These are phyloP conservation scores for Nicotiana rustica DNA, from an alignment of 305 asterid genomes.

Conservation along the genomic window DNA sequence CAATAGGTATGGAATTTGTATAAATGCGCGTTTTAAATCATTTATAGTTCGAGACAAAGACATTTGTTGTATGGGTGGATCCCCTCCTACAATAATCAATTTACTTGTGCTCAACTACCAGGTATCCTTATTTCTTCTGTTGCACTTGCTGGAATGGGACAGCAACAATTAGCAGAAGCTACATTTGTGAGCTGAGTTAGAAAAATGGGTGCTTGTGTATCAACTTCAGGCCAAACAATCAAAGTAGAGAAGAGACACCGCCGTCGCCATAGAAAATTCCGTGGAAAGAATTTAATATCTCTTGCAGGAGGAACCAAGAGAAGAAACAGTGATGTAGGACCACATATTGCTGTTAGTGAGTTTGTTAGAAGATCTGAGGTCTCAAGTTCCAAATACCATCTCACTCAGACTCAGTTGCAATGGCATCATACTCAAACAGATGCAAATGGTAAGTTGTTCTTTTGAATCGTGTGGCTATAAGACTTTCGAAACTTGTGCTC, in stretches of 20 bases:
- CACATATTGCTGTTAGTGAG: conserved; percentile 28
- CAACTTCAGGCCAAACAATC: conserved; percentile 29
- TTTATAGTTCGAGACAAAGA: background rate
- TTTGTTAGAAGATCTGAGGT: conserved; percentile 36
- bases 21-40: background rate
- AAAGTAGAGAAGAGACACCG: conserved; percentile 27
- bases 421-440: conserved; percentile 38
- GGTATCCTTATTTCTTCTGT: conserved; percentile 2
- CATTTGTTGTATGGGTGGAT: no score
- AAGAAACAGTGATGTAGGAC: conserved; percentile 26
- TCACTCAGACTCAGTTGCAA: conserved; percentile 38
- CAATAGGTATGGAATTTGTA: background rate
- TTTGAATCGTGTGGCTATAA: background rate
- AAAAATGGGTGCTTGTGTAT: conserved; percentile 37
- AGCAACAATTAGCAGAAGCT: background rate
- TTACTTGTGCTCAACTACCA: background rate
- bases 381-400: conserved; percentile 34
- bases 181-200: conserved; percentile 9
- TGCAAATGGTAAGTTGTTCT: conserved; percentile 30
- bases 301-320: conserved; percentile 27
- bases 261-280: conserved; percentile 21
- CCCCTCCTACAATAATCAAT: background rate
- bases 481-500: no score
- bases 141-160: conserved; percentile 10
- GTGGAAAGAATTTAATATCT: conserved; percentile 18